Conservation (phyloP, 345 rosid species). For the Raphanus sativus region DNA sequence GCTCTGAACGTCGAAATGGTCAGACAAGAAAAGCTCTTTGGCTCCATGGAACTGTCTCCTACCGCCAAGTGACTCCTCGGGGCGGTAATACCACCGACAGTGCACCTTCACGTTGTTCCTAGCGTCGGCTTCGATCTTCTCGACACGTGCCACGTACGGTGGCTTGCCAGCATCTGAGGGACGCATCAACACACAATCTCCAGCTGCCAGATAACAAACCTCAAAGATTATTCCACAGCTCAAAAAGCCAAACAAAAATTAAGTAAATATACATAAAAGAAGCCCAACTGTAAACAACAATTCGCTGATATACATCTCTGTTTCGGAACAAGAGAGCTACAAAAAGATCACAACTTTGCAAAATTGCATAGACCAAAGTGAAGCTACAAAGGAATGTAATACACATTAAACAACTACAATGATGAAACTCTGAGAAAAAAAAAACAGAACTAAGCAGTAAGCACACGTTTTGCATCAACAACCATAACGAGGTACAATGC, state of each 20-base stretch:
- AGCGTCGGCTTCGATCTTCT: constrained; percentile 76
- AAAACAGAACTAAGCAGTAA: background rate
- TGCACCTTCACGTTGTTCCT: constrained; percentile 74
- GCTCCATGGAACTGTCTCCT: constrained; percentile 88
- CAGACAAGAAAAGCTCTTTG: constrained; percentile 76
- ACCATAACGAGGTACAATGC: background rate
- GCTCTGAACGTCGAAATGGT: constrained; percentile 73
- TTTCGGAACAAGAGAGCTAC: constrained; percentile 16
- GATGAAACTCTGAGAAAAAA: background rate
- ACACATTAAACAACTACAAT: constrained; percentile 10
- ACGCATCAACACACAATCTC: constrained; percentile 83
- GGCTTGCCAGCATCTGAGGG: constrained; percentile 78
- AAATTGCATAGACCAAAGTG: background rate
- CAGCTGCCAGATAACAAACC: constrained; percentile 47
- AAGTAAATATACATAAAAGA: background rate
- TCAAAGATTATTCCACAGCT: constrained; percentile 19
- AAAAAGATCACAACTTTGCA: constrained; percentile 10
- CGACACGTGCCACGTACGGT: constrained; percentile 80
- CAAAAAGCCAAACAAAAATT: background rate
- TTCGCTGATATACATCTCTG: background rate
- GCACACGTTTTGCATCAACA: background rate
- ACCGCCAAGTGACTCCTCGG: constrained; percentile 88
- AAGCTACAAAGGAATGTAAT: background rate
- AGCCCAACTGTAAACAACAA: constrained; percentile 3
- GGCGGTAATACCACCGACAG: constrained; percentile 81